These are phyloP conservation scores for Xylariaceae sp. DNA, from an alignment of 2,329 filamentous ascomycete species.

Conservation along the genomic window DNA sequence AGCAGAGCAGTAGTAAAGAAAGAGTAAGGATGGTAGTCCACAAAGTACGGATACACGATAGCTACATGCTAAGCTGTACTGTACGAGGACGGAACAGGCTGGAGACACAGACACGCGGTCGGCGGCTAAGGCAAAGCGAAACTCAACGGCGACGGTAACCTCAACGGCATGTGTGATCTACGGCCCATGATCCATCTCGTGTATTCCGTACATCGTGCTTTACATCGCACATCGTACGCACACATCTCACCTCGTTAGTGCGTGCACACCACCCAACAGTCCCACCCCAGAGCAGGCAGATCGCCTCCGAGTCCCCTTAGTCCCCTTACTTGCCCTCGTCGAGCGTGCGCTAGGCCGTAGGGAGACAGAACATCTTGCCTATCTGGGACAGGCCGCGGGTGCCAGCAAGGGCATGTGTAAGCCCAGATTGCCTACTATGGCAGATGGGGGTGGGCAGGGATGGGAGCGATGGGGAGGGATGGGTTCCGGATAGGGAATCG, in stretches of 20 bases:
- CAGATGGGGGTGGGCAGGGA: not conserved
- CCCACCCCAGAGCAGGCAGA: too few relatives aligned
- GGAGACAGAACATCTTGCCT: not conserved
- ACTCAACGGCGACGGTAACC: not conserved
- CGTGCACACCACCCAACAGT: too few relatives aligned
- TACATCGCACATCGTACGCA: not conserved
- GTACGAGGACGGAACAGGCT: not conserved
- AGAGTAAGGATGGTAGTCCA: too few relatives aligned
- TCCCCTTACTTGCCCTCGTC: not conserved
- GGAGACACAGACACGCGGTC: not conserved
- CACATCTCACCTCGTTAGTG: too few relatives aligned
- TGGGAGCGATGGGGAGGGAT: too few relatives aligned
- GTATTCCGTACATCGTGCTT: not conserved
- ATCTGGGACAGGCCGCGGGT: not conserved
- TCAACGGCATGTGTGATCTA: not conserved
- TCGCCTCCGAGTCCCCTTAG: not conserved
- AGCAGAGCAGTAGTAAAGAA: too few relatives aligned
- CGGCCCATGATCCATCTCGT: not conserved
- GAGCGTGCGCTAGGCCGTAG: not conserved
- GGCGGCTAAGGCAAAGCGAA: not conserved
- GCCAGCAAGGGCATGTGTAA: not conserved
- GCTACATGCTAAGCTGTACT: too few relatives aligned
- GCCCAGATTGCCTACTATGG: not conserved
- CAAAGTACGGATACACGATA: too few relatives aligned
- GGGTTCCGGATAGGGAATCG: not conserved